Evolutionary conservation across 179 eudicot genomes (phyloP), one percentile per base, ranked within the genome.

Genomic region (Beta lomatogona): DNA sequence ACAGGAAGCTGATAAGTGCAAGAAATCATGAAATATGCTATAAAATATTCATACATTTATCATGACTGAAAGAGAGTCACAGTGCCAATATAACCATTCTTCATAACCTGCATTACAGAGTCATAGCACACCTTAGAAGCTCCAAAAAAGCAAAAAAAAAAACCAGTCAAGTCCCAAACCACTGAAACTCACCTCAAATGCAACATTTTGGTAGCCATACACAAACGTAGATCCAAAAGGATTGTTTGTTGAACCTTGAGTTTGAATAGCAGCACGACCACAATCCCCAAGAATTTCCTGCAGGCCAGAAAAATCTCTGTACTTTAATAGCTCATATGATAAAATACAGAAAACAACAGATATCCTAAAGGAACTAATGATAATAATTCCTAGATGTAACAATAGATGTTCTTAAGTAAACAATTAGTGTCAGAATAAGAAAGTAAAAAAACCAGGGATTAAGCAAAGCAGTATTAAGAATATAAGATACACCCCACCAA

Each of bases 211-310:
- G 81, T 96, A 96, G 12, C 99, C 99, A 85, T 96, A 96, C 21
- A 96, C 99, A 83, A 96, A 92, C 63, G 98, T 94, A 9, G 99
- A 90, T 78, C 99, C 99, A 82, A 96, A 94, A 53, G 98, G 99
- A 85, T 96, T 96, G 87, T 91, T 92, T 71, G 92, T 74, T 64
- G 97, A 96, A 54, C 97, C 99, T 82, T 96, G 98, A 54, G 99
- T 92, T 86, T 96, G 98, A 12, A 96, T 96, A 77, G 99, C 99
- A 80, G 97, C 98, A 77, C 91, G 93, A 31, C 99, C 99, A 84
- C 94, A 89, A 80, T 96, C 97, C 41, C 99, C 99, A 57, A 96
- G 97, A 77, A 96, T 91, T 80, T 94, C 97, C 99, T 96, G 82
- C 70, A 87, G 31, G 76, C 63, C 45, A 66, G 67, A 79, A 21